phyloP scores from a whole-genome alignment of 345 rosid genomes.

The Hevea brasiliensis region DNA sequence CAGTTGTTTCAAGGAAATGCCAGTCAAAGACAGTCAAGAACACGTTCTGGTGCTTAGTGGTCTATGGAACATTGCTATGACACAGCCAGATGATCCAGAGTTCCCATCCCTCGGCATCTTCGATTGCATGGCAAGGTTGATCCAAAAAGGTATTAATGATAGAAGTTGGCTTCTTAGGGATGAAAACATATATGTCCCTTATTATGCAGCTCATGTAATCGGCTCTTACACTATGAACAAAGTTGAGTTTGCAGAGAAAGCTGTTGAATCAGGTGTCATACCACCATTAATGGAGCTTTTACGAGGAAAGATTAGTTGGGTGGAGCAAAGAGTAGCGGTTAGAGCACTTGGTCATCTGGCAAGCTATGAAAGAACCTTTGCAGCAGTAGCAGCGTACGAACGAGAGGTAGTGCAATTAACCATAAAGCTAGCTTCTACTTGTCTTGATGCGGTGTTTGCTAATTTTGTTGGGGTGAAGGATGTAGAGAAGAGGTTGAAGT shows the following conservation, averaged over 20 bases:
- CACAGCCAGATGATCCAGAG: slow-evolving; percentile 71
- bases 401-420: slow-evolving; percentile 51
- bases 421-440: slow-evolving; percentile 49
- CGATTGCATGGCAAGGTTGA: slow-evolving; percentile 64
- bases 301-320: slow-evolving; percentile 79
- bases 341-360: slow-evolving; percentile 73
- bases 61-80: slow-evolving; percentile 70
- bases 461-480: slow-evolving; percentile 50
- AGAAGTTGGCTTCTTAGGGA: slow-evolving; percentile 59
- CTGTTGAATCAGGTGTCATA: slow-evolving; percentile 59
- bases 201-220: slow-evolving; percentile 79
- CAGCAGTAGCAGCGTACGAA: slow-evolving; percentile 48
- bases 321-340: slow-evolving; percentile 83
- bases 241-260: slow-evolving; percentile 49
- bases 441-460: slow-evolving; percentile 48
- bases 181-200: slow-evolving; percentile 77
- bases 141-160: slow-evolving; percentile 47
- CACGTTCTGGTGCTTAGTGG: slow-evolving; percentile 65
- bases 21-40: slow-evolving; percentile 52
- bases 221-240: slow-evolving; percentile 81
- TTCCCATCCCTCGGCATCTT: slow-evolving; percentile 76
- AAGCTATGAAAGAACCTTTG: slow-evolving; percentile 55
- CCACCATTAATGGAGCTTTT: slow-evolving; percentile 70
- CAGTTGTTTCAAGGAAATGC: slow-evolving; percentile 56
- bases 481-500: slow-evolving; percentile 50